These are phyloP conservation scores for Fusarium decemcellulare DNA, from an alignment of 2,329 filamentous ascomycete species.

Conservation along the genomic window DNA sequence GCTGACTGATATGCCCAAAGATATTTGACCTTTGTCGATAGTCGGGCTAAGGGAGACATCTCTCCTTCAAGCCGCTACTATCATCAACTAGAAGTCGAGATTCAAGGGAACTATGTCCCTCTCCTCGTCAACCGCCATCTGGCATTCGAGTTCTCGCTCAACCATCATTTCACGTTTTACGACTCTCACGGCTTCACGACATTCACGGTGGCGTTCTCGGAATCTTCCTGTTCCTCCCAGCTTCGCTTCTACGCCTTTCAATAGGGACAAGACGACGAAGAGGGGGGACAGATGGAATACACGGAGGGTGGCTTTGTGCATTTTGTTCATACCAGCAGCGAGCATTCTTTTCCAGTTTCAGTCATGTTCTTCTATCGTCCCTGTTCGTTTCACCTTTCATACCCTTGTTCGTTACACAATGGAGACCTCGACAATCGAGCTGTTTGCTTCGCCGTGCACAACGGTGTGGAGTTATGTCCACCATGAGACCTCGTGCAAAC, in stretches of 20 bases:
- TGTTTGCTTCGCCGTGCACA: slow-evolving; percentile 25
- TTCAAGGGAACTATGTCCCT: slow-evolving; percentile 7
- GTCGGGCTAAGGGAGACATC: background rate
- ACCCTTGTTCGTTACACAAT: slow-evolving; percentile 21
- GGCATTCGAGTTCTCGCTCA: background rate
- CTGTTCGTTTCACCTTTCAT: slow-evolving; percentile 20
- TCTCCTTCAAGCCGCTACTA: background rate
- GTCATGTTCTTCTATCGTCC: background rate
- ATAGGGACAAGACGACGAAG: slow-evolving; percentile 3
- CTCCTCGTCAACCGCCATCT: slow-evolving; percentile 2
- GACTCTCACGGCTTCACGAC: slow-evolving; percentile 36
- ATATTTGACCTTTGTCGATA: background rate
- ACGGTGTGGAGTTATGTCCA: slow-evolving; percentile 33
- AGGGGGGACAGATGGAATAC: slow-evolving; percentile 20
- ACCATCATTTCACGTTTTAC: slow-evolving; percentile 26
- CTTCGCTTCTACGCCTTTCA: slow-evolving; percentile 17
- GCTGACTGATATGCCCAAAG: background rate
- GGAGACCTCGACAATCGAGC: slow-evolving; percentile 6
- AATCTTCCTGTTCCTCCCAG: slow-evolving; percentile 2
- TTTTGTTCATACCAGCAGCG: slow-evolving; percentile 11
- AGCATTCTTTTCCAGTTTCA: slow-evolving; percentile 7
- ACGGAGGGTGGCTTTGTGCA: slow-evolving; percentile 19
- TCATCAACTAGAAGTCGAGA: slow-evolving; percentile 17
- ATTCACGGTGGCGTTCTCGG: slow-evolving; percentile 31
- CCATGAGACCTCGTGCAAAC: slow-evolving; percentile 36